A percentile compares a stretch with the other conserved stretches of the same genome.
Evolutionary conservation across 306 rosid species (phyloP).

Genomic region (Alnus glutinosa): DNA sequence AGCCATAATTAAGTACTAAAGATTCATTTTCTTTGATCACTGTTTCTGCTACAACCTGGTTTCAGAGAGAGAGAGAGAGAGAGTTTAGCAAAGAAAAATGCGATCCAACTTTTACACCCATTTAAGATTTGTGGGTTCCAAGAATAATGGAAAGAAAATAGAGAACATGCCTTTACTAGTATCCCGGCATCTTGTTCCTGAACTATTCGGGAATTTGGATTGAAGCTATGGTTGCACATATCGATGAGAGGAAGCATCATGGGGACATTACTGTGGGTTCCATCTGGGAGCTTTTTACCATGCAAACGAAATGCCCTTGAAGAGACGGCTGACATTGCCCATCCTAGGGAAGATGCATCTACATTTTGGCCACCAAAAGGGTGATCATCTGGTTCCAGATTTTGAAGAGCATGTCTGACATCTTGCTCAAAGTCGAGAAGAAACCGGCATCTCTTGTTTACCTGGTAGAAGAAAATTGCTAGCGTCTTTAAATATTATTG

Average conservation of each 20-base stretch:
- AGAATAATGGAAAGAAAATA: conserved; percentile 6
- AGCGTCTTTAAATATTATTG: conserved; percentile 18
- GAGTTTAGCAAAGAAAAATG: conserved; percentile 17
- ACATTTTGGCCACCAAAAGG: conserved; percentile 84
- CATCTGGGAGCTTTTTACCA: conserved; percentile 59
- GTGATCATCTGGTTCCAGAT: conserved; percentile 55
- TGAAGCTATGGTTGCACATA: conserved; percentile 97
- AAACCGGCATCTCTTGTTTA: conserved; percentile 91
- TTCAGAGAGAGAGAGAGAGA: conserved; percentile 26
- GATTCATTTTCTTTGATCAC: conserved; percentile 59
- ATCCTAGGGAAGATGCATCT: conserved; percentile 90
- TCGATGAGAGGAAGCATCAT: conserved; percentile 98
- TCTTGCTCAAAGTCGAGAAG: conserved; percentile 87
- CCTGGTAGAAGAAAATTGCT: conserved; percentile 52
- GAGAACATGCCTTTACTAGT: conserved; percentile 65
- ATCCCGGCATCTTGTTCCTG: conserved; percentile 67
- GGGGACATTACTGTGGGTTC: conserved; percentile 45
- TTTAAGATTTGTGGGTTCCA: background rate
- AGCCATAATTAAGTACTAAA: conserved; percentile 73
- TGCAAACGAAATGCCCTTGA: conserved; percentile 84
- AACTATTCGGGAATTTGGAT: conserved; percentile 72
- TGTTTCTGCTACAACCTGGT: conserved; percentile 87
- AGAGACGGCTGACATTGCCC: conserved; percentile 98
- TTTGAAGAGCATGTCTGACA: conserved; percentile 52
- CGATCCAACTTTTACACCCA: background rate